A percentile compares a stretch with the other conserved stretches of the same genome.
Evolutionary conservation across 106 monocot genomes (phyloP).

Genomic region (Triglochin maritima): DNA sequence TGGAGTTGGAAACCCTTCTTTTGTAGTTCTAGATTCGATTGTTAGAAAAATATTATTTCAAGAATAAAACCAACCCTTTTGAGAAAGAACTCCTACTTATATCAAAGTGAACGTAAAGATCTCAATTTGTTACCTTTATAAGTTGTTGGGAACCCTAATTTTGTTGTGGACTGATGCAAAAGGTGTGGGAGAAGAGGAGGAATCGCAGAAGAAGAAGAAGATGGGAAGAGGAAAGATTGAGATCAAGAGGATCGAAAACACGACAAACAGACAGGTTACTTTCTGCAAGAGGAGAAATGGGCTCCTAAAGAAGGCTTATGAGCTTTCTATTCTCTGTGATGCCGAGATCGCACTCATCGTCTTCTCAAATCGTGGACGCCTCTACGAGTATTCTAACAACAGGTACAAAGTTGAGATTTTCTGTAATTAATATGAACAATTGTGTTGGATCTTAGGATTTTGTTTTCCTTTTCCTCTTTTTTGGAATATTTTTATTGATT

Average conservation of each 20-base stretch:
- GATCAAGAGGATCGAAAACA: conserved; percentile 22
- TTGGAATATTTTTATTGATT: neutral
- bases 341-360: conserved; percentile 63
- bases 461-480: neutral
- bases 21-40: too few species aligned
- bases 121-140: neutral
- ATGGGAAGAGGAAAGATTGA: conserved; percentile 21
- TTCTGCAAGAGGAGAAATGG: conserved; percentile 68
- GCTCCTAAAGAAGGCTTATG: conserved; percentile 68
- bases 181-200: neutral
- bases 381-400: conserved; percentile 42
- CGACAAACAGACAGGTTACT: conserved; percentile 45
- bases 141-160: neutral
- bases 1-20: too few species aligned
- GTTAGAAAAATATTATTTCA: too few species aligned
- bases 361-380: conserved; percentile 70
- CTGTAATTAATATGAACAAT: neutral
- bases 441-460: neutral
- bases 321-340: conserved; percentile 61
- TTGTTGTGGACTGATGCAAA: neutral
- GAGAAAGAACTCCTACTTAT: neutral
- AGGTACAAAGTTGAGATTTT: neutral
- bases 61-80: too few species aligned
- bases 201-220: neutral
- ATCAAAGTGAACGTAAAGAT: neutral